A percentile compares a stretch with the other conserved stretches of the same genome.
These are phyloP conservation scores for Xylaria sp. DNA, from an alignment of 495 filamentous ascomycete genomes.

Conservation along the genomic window DNA sequence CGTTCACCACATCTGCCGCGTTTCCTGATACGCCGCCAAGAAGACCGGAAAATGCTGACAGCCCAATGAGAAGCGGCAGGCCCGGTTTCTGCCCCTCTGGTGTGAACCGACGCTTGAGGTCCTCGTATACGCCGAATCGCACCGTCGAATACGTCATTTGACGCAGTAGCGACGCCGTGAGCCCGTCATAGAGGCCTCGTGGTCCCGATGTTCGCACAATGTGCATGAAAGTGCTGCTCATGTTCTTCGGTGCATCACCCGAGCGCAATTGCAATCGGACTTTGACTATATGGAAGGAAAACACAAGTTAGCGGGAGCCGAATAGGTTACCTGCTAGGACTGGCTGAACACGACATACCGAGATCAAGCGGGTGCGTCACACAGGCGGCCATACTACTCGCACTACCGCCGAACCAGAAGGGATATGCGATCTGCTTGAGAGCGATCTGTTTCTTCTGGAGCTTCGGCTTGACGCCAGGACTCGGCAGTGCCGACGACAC, in stretches of 20 bases:
- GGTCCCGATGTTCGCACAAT: conserved; percentile 69
- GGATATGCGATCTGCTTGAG: conserved; percentile 66
- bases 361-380: conserved; percentile 92
- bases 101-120: conserved; percentile 71
- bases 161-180: conserved; percentile 90
- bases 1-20: conserved; percentile 94
- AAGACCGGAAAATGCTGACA: conserved; percentile 84
- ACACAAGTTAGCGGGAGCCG: conserved; percentile 31
- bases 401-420: conserved; percentile 95
- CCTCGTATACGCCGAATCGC: conserved; percentile 93
- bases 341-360: conserved; percentile 54
- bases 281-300: conserved; percentile 43
- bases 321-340: conserved; percentile 10
- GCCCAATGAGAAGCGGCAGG: conserved; percentile 74
- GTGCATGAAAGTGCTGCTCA: conserved; percentile 83
- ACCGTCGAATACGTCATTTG: conserved; percentile 93
- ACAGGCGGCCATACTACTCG: conserved; percentile 86
- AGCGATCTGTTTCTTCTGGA: conserved; percentile 36
- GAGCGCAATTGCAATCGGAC: conserved; percentile 88
- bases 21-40: conserved; percentile 91
- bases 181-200: conserved; percentile 81
- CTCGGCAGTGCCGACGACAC: conserved; percentile 25
- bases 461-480: conserved; percentile 34
- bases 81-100: conserved; percentile 64
- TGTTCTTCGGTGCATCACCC: conserved; percentile 69